Percentiles rank a stretch among this genome's conserved stretches.
Evolutionary conservation across 345 rosid genomes (phyloP).

Genomic region (Hibiscus tridactylites): DNA sequence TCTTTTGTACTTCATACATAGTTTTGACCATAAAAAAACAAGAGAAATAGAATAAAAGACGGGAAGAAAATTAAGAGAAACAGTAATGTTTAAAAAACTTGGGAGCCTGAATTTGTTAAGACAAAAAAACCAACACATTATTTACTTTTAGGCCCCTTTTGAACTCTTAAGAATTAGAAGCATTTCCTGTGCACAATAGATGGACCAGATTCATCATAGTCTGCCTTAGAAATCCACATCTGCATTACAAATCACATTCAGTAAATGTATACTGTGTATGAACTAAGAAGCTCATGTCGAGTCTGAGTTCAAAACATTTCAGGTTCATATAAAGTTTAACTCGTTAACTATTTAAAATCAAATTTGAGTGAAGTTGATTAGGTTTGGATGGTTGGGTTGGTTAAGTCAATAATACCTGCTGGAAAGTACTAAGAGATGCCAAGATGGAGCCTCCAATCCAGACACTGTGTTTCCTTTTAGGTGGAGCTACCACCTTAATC

Average conservation of each 20-base stretch:
- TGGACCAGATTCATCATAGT: neutral
- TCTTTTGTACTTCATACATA: too few species aligned
- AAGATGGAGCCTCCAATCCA: neutral
- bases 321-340: neutral
- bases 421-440: neutral
- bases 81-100: too few species aligned
- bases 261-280: neutral
- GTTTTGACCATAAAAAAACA: too few species aligned
- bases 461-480: neutral
- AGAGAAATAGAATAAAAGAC: too few species aligned
- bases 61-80: too few species aligned
- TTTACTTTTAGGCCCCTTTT: neutral
- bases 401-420: neutral
- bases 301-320: too few species aligned
- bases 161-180: neutral
- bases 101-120: too few species aligned
- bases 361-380: too few species aligned
- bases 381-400: too few species aligned
- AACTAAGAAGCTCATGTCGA: too few species aligned
- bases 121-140: neutral
- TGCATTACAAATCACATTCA: neutral
- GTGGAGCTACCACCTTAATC: neutral
- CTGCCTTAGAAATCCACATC: neutral
- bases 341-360: too few species aligned
- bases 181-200: neutral